phyloP scores from a whole-genome alignment of 208 protist species.

The Tritrichomonas musculus region DNA sequence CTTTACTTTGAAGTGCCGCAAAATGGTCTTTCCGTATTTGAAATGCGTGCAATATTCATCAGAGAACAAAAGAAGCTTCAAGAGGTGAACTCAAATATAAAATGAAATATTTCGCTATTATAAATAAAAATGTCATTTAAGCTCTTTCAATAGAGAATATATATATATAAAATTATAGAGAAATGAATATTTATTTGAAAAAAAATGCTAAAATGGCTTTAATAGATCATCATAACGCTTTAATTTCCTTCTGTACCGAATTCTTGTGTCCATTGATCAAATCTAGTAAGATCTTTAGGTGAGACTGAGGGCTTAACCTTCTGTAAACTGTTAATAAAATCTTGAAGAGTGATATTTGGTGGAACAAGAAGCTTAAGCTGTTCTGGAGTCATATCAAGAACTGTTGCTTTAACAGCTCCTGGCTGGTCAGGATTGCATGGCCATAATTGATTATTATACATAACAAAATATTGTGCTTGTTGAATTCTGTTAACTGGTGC shows the following conservation, averaged over 20 bases:
- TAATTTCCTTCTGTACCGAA: conserved; percentile 31
- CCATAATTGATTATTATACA: background rate
- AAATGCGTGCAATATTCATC: background rate
- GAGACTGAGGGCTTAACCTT: background rate
- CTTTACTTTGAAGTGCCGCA: background rate
- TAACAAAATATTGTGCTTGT: background rate
- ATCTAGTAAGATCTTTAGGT: background rate
- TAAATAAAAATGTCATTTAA: too few species aligned
- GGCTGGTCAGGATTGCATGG: background rate
- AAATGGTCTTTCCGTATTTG: background rate
- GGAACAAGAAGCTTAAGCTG: background rate
- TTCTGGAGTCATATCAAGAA: background rate
- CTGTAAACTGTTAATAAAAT: background rate
- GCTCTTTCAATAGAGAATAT: too few species aligned
- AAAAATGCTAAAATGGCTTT: too few species aligned
- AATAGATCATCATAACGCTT: too few species aligned
- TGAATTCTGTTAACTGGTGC: background rate
- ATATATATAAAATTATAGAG: too few species aligned
- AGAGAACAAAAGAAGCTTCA: background rate
- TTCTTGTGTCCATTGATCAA: background rate
- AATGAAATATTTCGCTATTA: too few species aligned
- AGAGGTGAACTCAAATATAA: too few species aligned
- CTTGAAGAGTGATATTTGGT: background rate
- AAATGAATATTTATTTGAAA: too few species aligned
- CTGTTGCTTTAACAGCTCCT: background rate